Evolutionary conservation across 495 filamentous ascomycete species (phyloP).

Genomic region (Penicillium psychrofluorescens): DNA sequence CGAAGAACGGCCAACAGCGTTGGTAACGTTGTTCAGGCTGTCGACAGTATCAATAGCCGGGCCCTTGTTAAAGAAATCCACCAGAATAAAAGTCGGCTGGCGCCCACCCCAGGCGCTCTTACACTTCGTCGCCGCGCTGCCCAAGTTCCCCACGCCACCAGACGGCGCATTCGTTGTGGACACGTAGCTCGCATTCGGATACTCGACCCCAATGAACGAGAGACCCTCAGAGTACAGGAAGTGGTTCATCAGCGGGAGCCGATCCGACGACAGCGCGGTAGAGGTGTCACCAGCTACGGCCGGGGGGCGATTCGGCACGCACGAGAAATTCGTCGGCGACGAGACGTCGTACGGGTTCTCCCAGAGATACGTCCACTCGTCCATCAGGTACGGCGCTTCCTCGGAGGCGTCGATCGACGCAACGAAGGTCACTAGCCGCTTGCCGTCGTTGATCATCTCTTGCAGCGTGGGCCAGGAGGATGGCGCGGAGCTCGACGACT

Average conservation of each 20-base stretch:
- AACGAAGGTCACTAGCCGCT: slow-evolving; percentile 60
- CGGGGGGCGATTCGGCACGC: slow-evolving; percentile 56
- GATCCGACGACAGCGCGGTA: slow-evolving; percentile 39
- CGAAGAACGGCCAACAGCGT: slow-evolving; percentile 31
- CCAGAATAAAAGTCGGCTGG: slow-evolving; percentile 60
- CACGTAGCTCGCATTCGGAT: slow-evolving; percentile 54
- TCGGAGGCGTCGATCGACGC: slow-evolving; percentile 42
- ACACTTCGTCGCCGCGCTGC: slow-evolving; percentile 50
- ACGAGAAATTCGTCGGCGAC: slow-evolving; percentile 55
- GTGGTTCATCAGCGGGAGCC: slow-evolving; percentile 64
- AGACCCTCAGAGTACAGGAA: slow-evolving; percentile 51
- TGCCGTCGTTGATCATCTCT: slow-evolving; percentile 55
- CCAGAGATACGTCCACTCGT: slow-evolving; percentile 70
- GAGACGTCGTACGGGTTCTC: slow-evolving; percentile 69
- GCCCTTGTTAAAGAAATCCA: slow-evolving; percentile 67
- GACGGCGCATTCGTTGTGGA: slow-evolving; percentile 50
- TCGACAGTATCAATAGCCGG: slow-evolving; percentile 56
- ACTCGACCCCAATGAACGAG: slow-evolving; percentile 40
- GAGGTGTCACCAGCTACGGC: slow-evolving; percentile 27
- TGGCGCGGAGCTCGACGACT: slow-evolving; percentile 32
- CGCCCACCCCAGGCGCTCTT: slow-evolving; percentile 40
- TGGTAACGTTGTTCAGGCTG: slow-evolving; percentile 52
- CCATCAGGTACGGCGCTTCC: slow-evolving; percentile 56
- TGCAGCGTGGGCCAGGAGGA: slow-evolving; percentile 62
- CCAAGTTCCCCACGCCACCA: slow-evolving; percentile 51